A percentile compares a stretch with the other conserved stretches of the same genome.
Conservation (phyloP, 208 protist genomes). For the Leishmania tropica region DNA sequence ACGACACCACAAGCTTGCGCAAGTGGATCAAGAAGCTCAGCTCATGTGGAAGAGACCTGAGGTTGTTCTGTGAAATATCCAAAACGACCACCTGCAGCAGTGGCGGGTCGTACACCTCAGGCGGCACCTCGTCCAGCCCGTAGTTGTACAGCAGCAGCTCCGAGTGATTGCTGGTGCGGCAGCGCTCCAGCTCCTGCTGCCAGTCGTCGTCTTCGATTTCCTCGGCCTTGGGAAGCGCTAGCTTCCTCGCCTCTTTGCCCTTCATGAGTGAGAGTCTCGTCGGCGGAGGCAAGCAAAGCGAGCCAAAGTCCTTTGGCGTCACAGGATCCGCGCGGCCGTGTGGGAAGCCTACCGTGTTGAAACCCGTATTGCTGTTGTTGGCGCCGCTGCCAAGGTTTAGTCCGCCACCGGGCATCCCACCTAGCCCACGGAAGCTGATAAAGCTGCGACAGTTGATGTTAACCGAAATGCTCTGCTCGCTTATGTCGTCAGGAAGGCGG, state of each 20-base stretch:
- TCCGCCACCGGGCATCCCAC: conserved; percentile 5
- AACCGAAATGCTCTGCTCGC: conserved; percentile 34
- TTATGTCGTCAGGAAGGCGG: conserved; percentile 30
- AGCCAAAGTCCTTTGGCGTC: conserved; percentile 19
- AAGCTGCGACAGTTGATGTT: conserved; percentile 38
- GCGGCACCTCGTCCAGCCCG: conserved; percentile 61
- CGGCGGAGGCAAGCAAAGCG: conserved; percentile 17
- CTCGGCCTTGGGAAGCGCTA: conserved; percentile 63
- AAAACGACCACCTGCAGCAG: conserved; percentile 64
- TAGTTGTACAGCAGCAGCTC: conserved; percentile 82
- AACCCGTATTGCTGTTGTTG: not conserved
- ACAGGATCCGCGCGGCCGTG: conserved; percentile 16
- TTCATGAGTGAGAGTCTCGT: conserved; percentile 34
- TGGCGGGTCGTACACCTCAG: conserved; percentile 75
- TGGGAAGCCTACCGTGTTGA: conserved; percentile 6
- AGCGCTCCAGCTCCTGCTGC: conserved; percentile 74
- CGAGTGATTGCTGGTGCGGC: conserved; percentile 36
- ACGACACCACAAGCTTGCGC: conserved; percentile 68
- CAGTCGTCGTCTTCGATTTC: conserved; percentile 76
- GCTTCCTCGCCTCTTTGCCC: conserved; percentile 33
- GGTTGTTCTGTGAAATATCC: conserved; percentile 75
- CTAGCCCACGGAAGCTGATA: conserved; percentile 30
- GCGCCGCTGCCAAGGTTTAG: not conserved
- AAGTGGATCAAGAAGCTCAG: conserved; percentile 69
- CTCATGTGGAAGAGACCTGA: conserved; percentile 69